phyloP scores from a whole-genome alignment of 305 asterid genomes.

The Solanum aculeatissimum region DNA sequence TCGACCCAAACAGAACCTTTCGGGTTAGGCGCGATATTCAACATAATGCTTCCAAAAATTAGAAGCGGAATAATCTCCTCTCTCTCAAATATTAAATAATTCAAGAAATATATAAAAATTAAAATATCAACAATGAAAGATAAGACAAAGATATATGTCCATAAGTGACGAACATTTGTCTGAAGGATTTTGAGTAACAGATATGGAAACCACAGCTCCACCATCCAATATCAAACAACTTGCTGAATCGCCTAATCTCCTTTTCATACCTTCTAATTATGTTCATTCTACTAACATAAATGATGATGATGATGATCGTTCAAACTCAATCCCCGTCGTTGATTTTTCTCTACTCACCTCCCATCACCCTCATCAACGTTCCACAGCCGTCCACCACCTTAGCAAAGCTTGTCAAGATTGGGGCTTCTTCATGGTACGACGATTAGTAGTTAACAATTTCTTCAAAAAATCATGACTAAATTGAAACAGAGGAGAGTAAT shows the following conservation, averaged over 20 bases:
- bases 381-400: slow-evolving; percentile 35
- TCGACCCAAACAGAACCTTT: no score
- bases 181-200: not conserved
- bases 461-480: no score
- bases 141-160: no score
- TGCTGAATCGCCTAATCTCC: slow-evolving; percentile 32
- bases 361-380: slow-evolving; percentile 16
- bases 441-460: not conserved
- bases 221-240: slow-evolving; percentile 22
- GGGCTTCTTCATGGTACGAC: slow-evolving; percentile 75
- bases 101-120: no score
- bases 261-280: slow-evolving; percentile 38
- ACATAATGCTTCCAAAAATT: no score
- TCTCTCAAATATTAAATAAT: no score
- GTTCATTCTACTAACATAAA: not conserved
- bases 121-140: no score
- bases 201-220: not conserved
- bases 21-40: no score
- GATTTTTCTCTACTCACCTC: slow-evolving; percentile 51
- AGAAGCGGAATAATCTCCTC: no score
- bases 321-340: slow-evolving; percentile 35
- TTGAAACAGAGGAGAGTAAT: not conserved
- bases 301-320: not conserved
- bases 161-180: not conserved
- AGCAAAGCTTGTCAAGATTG: slow-evolving; percentile 55